Evolutionary conservation across 441 rosid species (phyloP).

Genomic region (Hypseocharis bilobata): DNA sequence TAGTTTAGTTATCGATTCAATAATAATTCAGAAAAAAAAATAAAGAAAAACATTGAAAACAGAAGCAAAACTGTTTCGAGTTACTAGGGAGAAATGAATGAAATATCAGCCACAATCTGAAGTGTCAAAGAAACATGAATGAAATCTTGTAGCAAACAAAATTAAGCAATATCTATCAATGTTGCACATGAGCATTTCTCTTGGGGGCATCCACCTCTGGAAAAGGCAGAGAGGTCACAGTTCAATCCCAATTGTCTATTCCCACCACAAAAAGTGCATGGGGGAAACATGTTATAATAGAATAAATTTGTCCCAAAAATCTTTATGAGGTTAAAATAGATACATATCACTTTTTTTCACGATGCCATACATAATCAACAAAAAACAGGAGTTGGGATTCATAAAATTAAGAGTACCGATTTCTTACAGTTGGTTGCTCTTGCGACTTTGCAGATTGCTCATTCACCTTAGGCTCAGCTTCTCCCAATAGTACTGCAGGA

Average conservation of each 20-base stretch:
- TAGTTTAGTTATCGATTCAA: too few species aligned
- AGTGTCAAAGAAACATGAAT: too few species aligned
- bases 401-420: slow-evolving; percentile 20
- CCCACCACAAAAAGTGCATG: neutral
- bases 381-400: neutral
- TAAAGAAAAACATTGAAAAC: too few species aligned
- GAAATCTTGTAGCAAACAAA: too few species aligned
- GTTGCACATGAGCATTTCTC: too few species aligned
- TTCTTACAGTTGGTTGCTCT: slow-evolving; percentile 67
- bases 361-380: neutral
- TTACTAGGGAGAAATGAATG: too few species aligned
- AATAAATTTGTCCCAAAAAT: too few species aligned
- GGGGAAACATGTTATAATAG: too few species aligned
- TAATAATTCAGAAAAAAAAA: too few species aligned
- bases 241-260: neutral
- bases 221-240: neutral
- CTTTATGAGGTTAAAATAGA: neutral
- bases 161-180: too few species aligned
- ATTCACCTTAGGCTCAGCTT: slow-evolving; percentile 66
- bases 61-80: too few species aligned
- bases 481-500: slow-evolving; percentile 95
- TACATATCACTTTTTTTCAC: neutral
- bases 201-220: neutral
- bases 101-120: too few species aligned
- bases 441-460: slow-evolving; percentile 67